These are phyloP conservation scores for Ceratocystis eucalypticola DNA, from an alignment of 2,329 filamentous ascomycete species.

Conservation along the genomic window DNA sequence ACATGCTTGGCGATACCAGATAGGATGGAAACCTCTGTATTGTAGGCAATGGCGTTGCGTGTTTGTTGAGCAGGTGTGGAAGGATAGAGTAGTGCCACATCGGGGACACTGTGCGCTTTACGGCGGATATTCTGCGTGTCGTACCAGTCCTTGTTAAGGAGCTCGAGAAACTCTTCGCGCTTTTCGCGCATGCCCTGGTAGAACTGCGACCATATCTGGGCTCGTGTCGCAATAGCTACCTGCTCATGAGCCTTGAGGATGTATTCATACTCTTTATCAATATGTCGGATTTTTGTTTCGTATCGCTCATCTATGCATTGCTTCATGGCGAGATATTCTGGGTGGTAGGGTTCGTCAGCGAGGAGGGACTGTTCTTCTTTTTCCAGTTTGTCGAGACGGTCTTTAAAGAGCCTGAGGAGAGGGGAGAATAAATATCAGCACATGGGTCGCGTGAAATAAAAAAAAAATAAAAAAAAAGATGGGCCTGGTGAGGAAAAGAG, in stretches of 20 bases:
- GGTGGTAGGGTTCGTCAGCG: conserved; percentile 57
- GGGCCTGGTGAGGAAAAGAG: not conserved
- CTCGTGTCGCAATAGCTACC: conserved; percentile 65
- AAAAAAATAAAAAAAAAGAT: not conserved
- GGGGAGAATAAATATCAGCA: conserved; percentile 23
- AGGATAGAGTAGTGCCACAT: conserved; percentile 72
- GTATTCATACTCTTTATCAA: conserved; percentile 59
- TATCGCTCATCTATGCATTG: conserved; percentile 71
- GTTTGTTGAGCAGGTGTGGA: conserved; percentile 64
- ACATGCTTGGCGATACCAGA: conserved; percentile 88
- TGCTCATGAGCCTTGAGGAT: conserved; percentile 59
- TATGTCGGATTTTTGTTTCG: conserved; percentile 64
- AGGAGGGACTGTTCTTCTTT: conserved; percentile 49
- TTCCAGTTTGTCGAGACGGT: conserved; percentile 71
- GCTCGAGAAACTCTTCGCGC: conserved; percentile 64
- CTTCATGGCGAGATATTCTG: conserved; percentile 82
- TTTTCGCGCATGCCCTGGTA: conserved; percentile 75
- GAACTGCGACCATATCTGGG: conserved; percentile 80
- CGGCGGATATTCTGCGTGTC: conserved; percentile 82
- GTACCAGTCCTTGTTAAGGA: conserved; percentile 80
- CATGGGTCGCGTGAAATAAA: not conserved
- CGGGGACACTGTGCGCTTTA: conserved; percentile 64
- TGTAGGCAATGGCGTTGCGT: conserved; percentile 78
- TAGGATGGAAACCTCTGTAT: conserved; percentile 83
- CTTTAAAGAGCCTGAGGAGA: conserved; percentile 61